Evolutionary conservation across 805 yeast species (phyloP).

Genomic region (Cyberlindnera bimundalis): DNA sequence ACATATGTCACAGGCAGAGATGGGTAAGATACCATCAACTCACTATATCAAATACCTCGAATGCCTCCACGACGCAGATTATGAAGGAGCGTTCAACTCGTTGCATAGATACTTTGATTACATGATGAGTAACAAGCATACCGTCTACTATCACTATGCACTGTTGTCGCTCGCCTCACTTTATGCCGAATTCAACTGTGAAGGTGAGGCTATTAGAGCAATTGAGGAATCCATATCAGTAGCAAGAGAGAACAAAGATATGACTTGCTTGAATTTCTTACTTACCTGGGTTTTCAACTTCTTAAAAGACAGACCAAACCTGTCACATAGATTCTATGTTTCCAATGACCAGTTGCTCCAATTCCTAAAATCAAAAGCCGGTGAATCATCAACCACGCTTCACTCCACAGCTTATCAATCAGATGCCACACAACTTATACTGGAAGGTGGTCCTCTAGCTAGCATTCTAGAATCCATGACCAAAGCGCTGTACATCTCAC

Average conservation of each 20-base stretch:
- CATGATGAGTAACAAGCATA: slow-evolving; percentile 65
- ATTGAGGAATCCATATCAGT: slow-evolving; percentile 85
- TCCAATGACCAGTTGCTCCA: slow-evolving; percentile 65
- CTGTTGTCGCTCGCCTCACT: slow-evolving; percentile 66
- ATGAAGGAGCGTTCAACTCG: slow-evolving; percentile 50
- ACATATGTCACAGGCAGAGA: slow-evolving; percentile 46
- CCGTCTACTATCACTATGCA: slow-evolving; percentile 73
- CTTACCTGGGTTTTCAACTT: slow-evolving; percentile 73
- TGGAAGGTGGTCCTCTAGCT: slow-evolving; percentile 46
- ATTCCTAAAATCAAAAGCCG: slow-evolving; percentile 38
- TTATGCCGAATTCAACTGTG: slow-evolving; percentile 67
- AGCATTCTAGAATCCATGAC: slow-evolving; percentile 52
- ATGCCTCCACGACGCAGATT: slow-evolving; percentile 54
- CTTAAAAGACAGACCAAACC: slow-evolving; percentile 61
- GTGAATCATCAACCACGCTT: slow-evolving; percentile 28
- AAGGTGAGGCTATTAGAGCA: slow-evolving; percentile 60
- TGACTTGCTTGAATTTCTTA: slow-evolving; percentile 64
- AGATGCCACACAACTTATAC: slow-evolving; percentile 53
- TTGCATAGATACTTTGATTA: slow-evolving; percentile 69
- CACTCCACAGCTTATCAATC: slow-evolving; percentile 61
- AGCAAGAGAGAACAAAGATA: slow-evolving; percentile 82
- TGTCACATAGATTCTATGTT: slow-evolving; percentile 47
- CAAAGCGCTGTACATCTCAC: slow-evolving; percentile 52
- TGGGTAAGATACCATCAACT: slow-evolving; percentile 40
- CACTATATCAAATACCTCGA: slow-evolving; percentile 62